These are phyloP conservation scores for Monilinia vaccinii-corymbosi DNA, from an alignment of 2,329 filamentous ascomycete species.

Conservation along the genomic window DNA sequence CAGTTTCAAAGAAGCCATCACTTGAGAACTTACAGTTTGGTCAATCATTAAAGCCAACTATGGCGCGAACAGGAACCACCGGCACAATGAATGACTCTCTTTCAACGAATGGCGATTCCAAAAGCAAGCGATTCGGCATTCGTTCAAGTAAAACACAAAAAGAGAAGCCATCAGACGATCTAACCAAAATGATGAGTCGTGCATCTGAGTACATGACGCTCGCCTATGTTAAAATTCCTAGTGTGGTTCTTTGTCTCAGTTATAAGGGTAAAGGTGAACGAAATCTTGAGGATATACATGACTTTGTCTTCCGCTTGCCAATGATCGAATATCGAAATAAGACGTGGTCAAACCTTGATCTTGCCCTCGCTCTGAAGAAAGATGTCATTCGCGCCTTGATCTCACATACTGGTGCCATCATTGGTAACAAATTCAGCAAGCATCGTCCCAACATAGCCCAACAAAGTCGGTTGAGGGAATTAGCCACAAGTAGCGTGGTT, in stretches of 20 bases:
- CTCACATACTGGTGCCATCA: constrained; percentile 89
- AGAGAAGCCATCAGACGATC: constrained; percentile 69
- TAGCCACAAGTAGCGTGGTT: constrained; percentile 55
- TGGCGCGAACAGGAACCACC: constrained; percentile 22
- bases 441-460: constrained; percentile 76
- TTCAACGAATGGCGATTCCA: constrained; percentile 26
- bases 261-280: constrained; percentile 95
- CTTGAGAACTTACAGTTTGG: constrained; percentile 26
- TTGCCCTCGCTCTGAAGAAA: constrained; percentile 86
- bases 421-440: constrained; percentile 92
- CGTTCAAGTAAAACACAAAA: constrained; percentile 42
- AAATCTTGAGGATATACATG: constrained; percentile 93
- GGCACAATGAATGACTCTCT: constrained; percentile 18
- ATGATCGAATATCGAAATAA: constrained; percentile 96
- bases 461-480: constrained; percentile 68
- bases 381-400: constrained; percentile 91
- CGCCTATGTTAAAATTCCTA: constrained; percentile 88
- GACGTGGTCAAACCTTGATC: constrained; percentile 95
- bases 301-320: constrained; percentile 94
- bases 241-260: constrained; percentile 87
- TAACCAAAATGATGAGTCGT: constrained; percentile 92
- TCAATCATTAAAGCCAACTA: constrained; percentile 18
- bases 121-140: constrained; percentile 45
- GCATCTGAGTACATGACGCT: constrained; percentile 98
- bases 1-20: constrained; percentile 26